A percentile compares a stretch with the other conserved stretches of the same genome.
Conservation (phyloP, 345 rosid species). For the Mallotus nudiflorus region DNA sequence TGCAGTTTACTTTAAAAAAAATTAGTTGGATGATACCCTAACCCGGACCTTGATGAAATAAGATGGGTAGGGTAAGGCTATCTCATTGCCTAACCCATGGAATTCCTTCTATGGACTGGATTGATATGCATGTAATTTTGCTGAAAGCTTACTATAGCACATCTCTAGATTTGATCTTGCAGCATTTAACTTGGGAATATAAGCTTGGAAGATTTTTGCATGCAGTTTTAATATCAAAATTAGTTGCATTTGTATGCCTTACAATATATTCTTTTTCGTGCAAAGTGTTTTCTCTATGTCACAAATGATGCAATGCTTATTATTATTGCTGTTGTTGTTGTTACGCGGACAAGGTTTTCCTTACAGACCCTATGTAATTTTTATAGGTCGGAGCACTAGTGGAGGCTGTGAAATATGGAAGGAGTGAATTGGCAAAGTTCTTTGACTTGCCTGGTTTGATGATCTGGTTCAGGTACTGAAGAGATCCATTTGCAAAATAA, state of each 20-base stretch:
- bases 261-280: not conserved
- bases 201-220: not conserved
- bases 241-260: not conserved
- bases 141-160: not conserved
- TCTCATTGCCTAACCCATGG: too few species aligned
- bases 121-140: not conserved
- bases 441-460: conserved; percentile 52
- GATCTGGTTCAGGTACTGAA: conserved; percentile 65
- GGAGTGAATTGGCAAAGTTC: conserved; percentile 67
- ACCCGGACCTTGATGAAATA: too few species aligned
- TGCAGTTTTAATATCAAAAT: not conserved
- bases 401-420: conserved; percentile 80
- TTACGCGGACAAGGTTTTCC: not conserved
- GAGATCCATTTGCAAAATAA: not conserved
- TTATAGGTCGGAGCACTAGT: conserved; percentile 74
- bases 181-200: not conserved
- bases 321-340: not conserved
- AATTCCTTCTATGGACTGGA: too few species aligned
- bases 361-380: not conserved
- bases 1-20: too few species aligned
- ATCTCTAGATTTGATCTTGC: not conserved
- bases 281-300: not conserved
- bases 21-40: too few species aligned
- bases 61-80: too few species aligned
- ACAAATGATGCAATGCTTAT: not conserved